Percentiles rank a stretch among this genome's conserved stretches.
Conservation (phyloP, 306 rosid genomes). For the Cucumis cinereus region DNA sequence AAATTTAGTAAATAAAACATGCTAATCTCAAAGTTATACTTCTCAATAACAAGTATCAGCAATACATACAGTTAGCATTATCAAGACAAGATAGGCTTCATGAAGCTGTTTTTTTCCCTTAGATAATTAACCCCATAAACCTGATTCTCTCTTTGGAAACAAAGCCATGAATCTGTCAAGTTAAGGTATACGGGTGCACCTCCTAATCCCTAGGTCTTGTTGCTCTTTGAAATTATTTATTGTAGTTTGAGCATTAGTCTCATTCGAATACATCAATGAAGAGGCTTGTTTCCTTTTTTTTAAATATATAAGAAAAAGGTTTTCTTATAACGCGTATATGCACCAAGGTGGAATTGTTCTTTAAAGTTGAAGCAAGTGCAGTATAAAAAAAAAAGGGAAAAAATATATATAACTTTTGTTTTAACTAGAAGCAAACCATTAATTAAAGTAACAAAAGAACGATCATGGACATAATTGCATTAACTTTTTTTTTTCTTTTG, state of each 20-base stretch:
- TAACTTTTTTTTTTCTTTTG: too few species aligned
- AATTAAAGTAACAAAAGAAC: background rate
- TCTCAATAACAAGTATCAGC: background rate
- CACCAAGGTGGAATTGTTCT: background rate
- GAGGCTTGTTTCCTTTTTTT: too few species aligned
- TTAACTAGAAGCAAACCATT: background rate
- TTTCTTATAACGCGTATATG: background rate
- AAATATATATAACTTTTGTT: background rate
- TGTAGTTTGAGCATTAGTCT: too few species aligned
- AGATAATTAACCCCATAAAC: background rate
- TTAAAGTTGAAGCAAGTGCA: background rate
- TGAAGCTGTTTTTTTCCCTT: background rate
- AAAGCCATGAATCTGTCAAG: background rate
- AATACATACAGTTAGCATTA: background rate
- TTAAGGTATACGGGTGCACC: too few species aligned
- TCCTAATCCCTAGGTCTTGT: too few species aligned
- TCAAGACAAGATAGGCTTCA: background rate
- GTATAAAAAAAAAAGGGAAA: background rate
- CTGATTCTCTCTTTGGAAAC: background rate
- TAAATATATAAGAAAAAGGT: background rate
- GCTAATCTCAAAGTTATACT: conserved; percentile 8
- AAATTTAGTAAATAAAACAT: background rate
- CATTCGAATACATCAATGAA: too few species aligned
- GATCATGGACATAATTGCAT: background rate
- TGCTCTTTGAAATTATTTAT: too few species aligned